Evolutionary conservation across 2,329 filamentous ascomycete genomes (phyloP), one percentile per base, ranked within the genome.

Genomic region (Pyrenophora seminiperda): DNA sequence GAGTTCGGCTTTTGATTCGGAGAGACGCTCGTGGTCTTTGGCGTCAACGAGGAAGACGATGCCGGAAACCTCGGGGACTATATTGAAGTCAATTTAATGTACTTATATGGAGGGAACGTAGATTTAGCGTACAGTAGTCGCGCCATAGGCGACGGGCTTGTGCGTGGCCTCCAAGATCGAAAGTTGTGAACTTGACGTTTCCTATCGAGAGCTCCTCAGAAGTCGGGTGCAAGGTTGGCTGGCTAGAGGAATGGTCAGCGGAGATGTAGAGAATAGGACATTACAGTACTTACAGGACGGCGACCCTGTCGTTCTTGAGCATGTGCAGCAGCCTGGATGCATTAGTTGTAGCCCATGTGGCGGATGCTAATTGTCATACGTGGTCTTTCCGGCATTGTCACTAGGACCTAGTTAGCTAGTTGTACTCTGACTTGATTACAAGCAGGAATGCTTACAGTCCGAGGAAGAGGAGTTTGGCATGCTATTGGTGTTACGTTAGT

Each of bases 21-120:
- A 75, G 75, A 99, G 90, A 63, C 94, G 91, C 79, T 97, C 93
- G 77, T 91, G 88, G 77, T 99, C 94, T 79, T 96, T 96, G 68
- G 94, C 91, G 70, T 99, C 94, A 66, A 99, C 90, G 50, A 97
- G 87, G 83, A 97, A 99, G 65, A 99, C 92, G 66, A 97, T 96
- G 53, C 93, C 92, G 76, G 57, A 61, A 10, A 71, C 71, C 61
- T 73, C 68, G 49, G 72, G 72, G 62, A 73, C 62, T 70, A 47
- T 13, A 27, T 17, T 7, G 27, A 9, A 36, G 50, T 63, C 40
- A 59, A 55, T 31, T 4, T 4, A 18, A 9, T 31, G 41, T 30
- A 34, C 9, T 6, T 7, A 7, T 17, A n/a, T 4, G 18, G 24
- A 11, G 7, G 38, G 17, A 27, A 19, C n/a, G 19, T 9, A 18